phyloP scores from a whole-genome alignment of 179 eudicot species.

The Vitellaria paradoxa region DNA sequence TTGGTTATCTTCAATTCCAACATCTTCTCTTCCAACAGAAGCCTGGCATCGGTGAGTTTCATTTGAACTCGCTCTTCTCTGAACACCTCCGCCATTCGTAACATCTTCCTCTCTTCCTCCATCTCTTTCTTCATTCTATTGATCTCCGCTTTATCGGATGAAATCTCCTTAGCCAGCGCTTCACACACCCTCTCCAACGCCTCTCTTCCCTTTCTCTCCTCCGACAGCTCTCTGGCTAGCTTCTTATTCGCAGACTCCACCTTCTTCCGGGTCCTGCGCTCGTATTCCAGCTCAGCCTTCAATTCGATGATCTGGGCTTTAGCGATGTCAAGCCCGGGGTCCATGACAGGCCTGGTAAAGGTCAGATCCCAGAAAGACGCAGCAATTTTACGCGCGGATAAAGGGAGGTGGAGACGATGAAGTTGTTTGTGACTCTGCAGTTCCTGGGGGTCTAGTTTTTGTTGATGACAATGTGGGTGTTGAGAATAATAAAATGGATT shows the following conservation, averaged over 20 bases:
- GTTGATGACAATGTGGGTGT: slow-evolving; percentile 12
- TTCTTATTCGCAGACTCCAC: slow-evolving; percentile 47
- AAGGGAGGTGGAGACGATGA: slow-evolving; percentile 34
- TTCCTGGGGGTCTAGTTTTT: neutral
- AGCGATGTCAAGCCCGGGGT: slow-evolving; percentile 37
- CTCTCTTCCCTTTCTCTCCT: slow-evolving; percentile 44
- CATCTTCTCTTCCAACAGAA: slow-evolving; percentile 44
- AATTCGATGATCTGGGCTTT: slow-evolving; percentile 46
- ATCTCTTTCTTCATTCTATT: slow-evolving; percentile 46
- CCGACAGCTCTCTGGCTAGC: slow-evolving; percentile 42
- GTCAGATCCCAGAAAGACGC: slow-evolving; percentile 48
- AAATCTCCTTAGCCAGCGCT: slow-evolving; percentile 39
- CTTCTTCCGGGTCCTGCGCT: slow-evolving; percentile 57
- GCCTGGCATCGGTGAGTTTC: slow-evolving; percentile 67
- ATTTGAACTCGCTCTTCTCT: slow-evolving; percentile 75
- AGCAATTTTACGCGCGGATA: slow-evolving; percentile 34
- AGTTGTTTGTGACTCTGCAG: slow-evolving; percentile 13
- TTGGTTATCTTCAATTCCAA: slow-evolving; percentile 25
- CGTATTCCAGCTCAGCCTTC: slow-evolving; percentile 50
- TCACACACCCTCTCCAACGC: slow-evolving; percentile 39
- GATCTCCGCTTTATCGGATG: slow-evolving; percentile 34
- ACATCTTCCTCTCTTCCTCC: slow-evolving; percentile 68
- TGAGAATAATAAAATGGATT: slow-evolving; percentile 56
- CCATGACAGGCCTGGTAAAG: slow-evolving; percentile 41
- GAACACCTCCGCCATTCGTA: slow-evolving; percentile 60